These are phyloP conservation scores for Psilocybe tampanensis DNA, from an alignment of 768 basidiomycete species.

Conservation along the genomic window DNA sequence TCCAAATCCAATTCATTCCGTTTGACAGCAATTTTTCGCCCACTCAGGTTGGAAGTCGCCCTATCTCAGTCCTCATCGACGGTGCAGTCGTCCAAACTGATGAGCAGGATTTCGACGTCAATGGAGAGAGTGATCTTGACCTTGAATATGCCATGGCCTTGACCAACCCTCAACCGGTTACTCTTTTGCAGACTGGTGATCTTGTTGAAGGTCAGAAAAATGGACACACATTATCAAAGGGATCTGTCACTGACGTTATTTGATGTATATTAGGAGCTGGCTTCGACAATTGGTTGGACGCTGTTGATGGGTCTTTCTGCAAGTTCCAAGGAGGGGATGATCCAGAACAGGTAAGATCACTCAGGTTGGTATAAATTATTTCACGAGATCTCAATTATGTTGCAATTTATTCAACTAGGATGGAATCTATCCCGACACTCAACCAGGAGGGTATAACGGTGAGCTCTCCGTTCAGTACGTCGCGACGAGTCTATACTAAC, in stretches of 20 bases:
- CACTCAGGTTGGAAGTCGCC: slow-evolving; percentile 35
- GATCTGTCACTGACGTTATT: not conserved
- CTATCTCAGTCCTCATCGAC: slow-evolving; percentile 28
- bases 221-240: not conserved
- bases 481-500: not conserved
- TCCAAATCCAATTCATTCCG: too few species aligned
- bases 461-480: not conserved
- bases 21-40: slow-evolving; percentile 38
- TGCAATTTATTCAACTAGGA: slow-evolving; percentile 20
- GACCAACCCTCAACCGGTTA: slow-evolving; percentile 38
- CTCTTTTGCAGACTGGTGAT: slow-evolving; percentile 48
- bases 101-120: slow-evolving; percentile 43
- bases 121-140: slow-evolving; percentile 61
- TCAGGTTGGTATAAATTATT: too few species aligned
- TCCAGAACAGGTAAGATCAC: slow-evolving; percentile 28
- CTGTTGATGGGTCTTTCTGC: slow-evolving; percentile 47
- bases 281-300: slow-evolving; percentile 52
- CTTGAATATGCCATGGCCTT: slow-evolving; percentile 59
- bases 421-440: slow-evolving; percentile 31
- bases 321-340: slow-evolving; percentile 49
- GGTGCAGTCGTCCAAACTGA: slow-evolving; percentile 45
- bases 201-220: slow-evolving; percentile 36
- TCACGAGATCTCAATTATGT: not conserved
- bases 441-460: slow-evolving; percentile 37
- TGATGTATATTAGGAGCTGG: slow-evolving; percentile 36